phyloP scores from a whole-genome alignment of 345 rosid genomes.

The Boechera stricta region DNA sequence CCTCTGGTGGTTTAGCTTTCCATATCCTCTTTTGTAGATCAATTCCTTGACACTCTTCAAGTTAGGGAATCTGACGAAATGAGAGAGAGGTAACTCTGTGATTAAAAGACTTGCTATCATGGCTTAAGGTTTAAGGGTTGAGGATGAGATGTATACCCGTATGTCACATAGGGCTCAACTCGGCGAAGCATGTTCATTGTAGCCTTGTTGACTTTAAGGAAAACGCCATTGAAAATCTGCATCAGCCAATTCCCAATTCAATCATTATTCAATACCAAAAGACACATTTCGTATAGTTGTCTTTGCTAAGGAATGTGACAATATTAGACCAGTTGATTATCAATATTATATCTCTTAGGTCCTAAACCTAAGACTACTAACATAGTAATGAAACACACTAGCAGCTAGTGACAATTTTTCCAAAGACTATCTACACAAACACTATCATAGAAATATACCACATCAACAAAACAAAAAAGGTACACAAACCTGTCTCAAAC shows the following conservation, averaged over 20 bases:
- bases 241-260: background rate
- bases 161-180: conserved; percentile 95
- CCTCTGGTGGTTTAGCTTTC: conserved; percentile 83
- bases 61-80: conserved; percentile 69
- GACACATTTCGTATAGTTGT: background rate
- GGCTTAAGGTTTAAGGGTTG: background rate
- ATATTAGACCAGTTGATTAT: background rate
- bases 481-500: conserved; percentile 78
- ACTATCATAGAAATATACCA: background rate
- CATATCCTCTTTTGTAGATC: conserved; percentile 90
- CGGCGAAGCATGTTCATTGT: conserved; percentile 91
- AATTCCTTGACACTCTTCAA: conserved; percentile 88
- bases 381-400: background rate
- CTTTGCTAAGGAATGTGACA: background rate
- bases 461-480: background rate
- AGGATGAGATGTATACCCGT: conserved; percentile 55
- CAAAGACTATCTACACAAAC: background rate
- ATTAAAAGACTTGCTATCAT: background rate
- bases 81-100: background rate
- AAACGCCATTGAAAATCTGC: conserved; percentile 93
- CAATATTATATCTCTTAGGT: background rate
- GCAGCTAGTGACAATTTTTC: background rate
- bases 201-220: conserved; percentile 90
- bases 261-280: background rate
- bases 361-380: background rate